These are phyloP conservation scores for Populus ilicifolia DNA, from an alignment of 345 rosid genomes.

Conservation along the genomic window DNA sequence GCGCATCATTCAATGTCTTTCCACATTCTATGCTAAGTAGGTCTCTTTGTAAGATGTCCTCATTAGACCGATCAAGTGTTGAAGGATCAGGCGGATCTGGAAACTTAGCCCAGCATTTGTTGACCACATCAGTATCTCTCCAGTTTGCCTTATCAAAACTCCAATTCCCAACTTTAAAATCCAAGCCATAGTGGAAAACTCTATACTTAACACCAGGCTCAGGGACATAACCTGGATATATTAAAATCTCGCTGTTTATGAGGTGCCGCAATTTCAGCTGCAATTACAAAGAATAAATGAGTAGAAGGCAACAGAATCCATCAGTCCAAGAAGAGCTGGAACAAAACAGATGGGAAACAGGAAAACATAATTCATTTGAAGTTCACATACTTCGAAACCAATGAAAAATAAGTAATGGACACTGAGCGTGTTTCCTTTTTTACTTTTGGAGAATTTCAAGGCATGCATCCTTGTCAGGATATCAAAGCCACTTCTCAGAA, in stretches of 20 bases:
- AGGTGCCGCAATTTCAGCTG: constrained; percentile 79
- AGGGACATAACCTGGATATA: constrained; percentile 93
- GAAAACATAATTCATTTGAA: not conserved
- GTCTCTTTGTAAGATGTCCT: constrained; percentile 51
- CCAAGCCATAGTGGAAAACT: constrained; percentile 96
- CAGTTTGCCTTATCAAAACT: constrained; percentile 95
- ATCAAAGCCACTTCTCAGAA: not conserved
- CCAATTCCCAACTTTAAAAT: constrained; percentile 84
- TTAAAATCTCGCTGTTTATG: constrained; percentile 64
- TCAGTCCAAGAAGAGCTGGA: not conserved
- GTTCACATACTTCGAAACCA: not conserved
- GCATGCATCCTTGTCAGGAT: not conserved
- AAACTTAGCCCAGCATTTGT: constrained; percentile 82
- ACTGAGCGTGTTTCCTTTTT: not conserved
- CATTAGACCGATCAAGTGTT: constrained; percentile 48
- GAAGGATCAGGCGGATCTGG: constrained; percentile 81
- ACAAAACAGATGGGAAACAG: not conserved
- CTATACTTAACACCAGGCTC: constrained; percentile 64
- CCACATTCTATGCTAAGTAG: constrained; percentile 92
- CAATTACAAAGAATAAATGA: constrained; percentile 21
- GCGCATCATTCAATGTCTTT: constrained; percentile 71
- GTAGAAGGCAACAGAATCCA: not conserved
- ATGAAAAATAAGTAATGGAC: not conserved
- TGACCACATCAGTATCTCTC: constrained; percentile 74
- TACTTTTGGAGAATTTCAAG: too few relatives aligned